Base-by-base conservation (phyloP, 345 rosid species). In the Combretum micranthum region DNA sequence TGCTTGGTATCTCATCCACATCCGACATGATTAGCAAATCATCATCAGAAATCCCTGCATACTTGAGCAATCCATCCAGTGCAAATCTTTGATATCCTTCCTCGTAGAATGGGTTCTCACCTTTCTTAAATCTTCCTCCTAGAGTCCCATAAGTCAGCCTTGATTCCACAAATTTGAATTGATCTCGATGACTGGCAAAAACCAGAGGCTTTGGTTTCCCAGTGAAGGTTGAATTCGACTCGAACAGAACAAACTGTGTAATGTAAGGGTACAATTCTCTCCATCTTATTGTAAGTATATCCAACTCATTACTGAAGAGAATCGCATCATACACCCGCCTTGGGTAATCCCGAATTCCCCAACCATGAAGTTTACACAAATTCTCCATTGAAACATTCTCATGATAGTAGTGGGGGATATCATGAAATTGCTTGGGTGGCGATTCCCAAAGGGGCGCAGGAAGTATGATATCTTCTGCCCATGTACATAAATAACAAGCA, bases 381-480 rank as follows among this genome's bases (percentile, higher is more conserved):
- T 73, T 77, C 60, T 77, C 82, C 91, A 82, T 82, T 0, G 87
- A 73, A 46, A 81, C 83, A 52, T 84, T 84, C 70, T 80, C 91
- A 39, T 80, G 85, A 65, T 84, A 79, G 57, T 82, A 82, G 64
- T 84, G 90, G 0, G 87, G 85, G 42, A 82, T 80, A 39, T 82
- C 79, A 59, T 82, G 69, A 66, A 85, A 85, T 44, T 72, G 75
- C 65, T 73, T 80, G 2, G 91, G 91, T 2, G 91, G 88, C 32
- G 87, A 80, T 74, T 85, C 88, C 91, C 91, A 85, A 10, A 85
- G 62, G 91, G 91, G 65, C 88, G 73, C 49, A 85, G 67, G 72
- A 85, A 85, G 67, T 80, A 82, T 0, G 91, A 80, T 44, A 85
- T 76, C 80, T 85, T 82, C 75, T 77, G 88, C 9, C 84, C 88